phyloP scores from a whole-genome alignment of 257 asterid species.

The Nicotiana benthamiana region DNA sequence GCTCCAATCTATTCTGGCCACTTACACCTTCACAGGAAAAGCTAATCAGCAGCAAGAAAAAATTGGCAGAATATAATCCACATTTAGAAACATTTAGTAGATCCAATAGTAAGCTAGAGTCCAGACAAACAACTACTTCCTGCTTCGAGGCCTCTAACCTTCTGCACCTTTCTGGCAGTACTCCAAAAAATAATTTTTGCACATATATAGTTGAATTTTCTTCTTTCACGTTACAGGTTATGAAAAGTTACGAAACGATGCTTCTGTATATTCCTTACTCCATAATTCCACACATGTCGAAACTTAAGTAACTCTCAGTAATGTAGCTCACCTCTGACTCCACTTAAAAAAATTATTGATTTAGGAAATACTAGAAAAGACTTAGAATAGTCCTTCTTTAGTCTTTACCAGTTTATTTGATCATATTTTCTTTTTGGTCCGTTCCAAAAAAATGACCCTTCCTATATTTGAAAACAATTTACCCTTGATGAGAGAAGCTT shows the following conservation, averaged over 20 bases:
- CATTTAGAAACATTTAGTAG: background rate
- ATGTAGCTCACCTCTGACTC: background rate
- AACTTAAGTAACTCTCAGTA: background rate
- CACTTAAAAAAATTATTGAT: background rate
- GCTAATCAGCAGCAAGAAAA: background rate
- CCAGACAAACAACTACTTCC: background rate
- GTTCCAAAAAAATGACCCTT: no score
- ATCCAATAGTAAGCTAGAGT: background rate
- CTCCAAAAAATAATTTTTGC: background rate
- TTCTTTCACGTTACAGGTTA: background rate
- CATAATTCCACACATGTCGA: background rate
- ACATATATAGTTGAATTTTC: background rate
- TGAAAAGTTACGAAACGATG: background rate
- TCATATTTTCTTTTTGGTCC: background rate
- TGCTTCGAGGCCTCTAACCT: background rate
- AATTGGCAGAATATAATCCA: background rate
- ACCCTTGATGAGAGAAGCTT: background rate
- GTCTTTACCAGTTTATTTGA: background rate
- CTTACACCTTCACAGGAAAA: slow-evolving; percentile 5
- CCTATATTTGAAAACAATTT: background rate
- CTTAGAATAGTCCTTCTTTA: background rate
- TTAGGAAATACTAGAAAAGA: background rate
- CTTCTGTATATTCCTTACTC: background rate
- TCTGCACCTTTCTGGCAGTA: background rate
- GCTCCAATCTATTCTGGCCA: slow-evolving; percentile 10